Conservation (phyloP, 2,329 filamentous ascomycete species). For the Aureobasidium uvarum region DNA sequence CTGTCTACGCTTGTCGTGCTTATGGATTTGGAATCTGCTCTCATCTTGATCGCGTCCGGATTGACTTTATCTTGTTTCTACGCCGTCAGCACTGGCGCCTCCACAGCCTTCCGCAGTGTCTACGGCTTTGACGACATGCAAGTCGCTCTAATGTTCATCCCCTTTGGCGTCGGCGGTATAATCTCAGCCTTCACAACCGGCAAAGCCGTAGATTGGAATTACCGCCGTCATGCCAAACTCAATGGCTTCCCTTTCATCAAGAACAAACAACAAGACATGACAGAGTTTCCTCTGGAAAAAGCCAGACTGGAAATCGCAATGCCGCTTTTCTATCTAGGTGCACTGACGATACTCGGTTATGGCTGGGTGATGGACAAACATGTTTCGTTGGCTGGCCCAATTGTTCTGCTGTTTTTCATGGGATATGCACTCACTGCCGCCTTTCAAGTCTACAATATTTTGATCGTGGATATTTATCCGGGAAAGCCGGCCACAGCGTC, state of each 20-base stretch:
- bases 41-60: slow-evolving; percentile 42
- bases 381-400: slow-evolving; percentile 33
- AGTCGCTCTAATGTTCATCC: slow-evolving; percentile 46
- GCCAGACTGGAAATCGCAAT: slow-evolving; percentile 45
- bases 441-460: slow-evolving; percentile 47
- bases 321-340: slow-evolving; percentile 39
- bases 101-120: slow-evolving; percentile 39
- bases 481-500: slow-evolving; percentile 44
- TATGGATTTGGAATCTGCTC: slow-evolving; percentile 38
- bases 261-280: slow-evolving; percentile 41
- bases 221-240: slow-evolving; percentile 39
- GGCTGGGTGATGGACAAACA: slow-evolving; percentile 44
- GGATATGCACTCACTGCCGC: slow-evolving; percentile 43
- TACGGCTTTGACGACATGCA: slow-evolving; percentile 45
- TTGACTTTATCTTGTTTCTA: slow-evolving; percentile 46
- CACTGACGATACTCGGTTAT: slow-evolving; percentile 41
- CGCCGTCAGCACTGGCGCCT: slow-evolving; percentile 43
- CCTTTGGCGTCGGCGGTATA: slow-evolving; percentile 44
- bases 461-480: slow-evolving; percentile 50
- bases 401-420: slow-evolving; percentile 35
- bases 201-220: slow-evolving; percentile 47
- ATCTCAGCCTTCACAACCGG: slow-evolving; percentile 43
- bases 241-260: slow-evolving; percentile 38
- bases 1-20: slow-evolving; percentile 34
- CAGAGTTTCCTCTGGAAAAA: slow-evolving; percentile 46